phyloP scores from a whole-genome alignment of 306 rosid species.

The Quercus aquifolioides region DNA sequence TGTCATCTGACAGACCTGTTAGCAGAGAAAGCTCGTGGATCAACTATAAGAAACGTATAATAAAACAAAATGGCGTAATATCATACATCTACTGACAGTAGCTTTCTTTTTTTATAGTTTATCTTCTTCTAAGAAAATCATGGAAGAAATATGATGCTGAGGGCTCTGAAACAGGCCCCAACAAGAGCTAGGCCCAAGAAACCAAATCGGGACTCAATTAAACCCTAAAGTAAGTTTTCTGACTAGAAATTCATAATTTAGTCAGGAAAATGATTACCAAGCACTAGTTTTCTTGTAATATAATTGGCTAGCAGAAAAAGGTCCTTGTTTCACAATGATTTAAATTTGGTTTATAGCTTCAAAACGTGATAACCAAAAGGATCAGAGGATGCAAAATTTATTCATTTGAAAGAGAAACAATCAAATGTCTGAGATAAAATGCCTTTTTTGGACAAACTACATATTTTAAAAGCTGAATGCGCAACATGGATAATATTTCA shows the following conservation, averaged over 20 bases:
- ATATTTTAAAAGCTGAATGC: neutral
- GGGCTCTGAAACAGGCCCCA: neutral
- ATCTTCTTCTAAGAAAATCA: neutral
- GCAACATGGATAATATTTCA: neutral
- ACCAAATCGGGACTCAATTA: neutral
- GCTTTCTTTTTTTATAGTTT: neutral
- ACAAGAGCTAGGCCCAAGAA: neutral
- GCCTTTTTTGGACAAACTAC: neutral
- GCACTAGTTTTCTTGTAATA: neutral
- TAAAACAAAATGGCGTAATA: neutral
- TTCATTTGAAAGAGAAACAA: neutral
- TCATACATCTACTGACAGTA: neutral
- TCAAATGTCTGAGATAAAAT: neutral
- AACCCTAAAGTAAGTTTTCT: neutral
- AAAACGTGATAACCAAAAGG: neutral
- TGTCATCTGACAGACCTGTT: slow-evolving; percentile 67
- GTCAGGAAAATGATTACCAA: neutral
- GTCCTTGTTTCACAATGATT: neutral
- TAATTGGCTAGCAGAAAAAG: neutral
- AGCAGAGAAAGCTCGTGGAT: neutral
- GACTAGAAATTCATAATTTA: neutral
- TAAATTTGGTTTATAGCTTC: neutral
- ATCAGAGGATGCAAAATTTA: neutral
- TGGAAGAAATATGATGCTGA: neutral
- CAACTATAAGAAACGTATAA: neutral